Evolutionary conservation across 805 yeast genomes (phyloP), one percentile per base, ranked within the genome.

Genomic region (Sugiyamaella lignohabitans): DNA sequence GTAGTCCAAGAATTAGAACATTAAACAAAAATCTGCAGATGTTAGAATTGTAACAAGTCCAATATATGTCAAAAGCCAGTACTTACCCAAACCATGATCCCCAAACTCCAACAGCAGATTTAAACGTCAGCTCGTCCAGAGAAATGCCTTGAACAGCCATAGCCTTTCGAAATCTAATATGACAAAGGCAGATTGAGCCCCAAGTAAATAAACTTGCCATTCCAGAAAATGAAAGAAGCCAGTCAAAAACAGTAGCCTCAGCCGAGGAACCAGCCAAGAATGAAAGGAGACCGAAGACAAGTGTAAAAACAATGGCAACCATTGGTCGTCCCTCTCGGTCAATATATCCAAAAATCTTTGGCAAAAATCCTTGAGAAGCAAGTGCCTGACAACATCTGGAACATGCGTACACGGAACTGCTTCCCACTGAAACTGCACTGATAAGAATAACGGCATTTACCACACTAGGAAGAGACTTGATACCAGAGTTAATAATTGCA

Each of bases 221-320:
- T 50, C 89, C 88, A 36, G 86, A 79, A 34, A 85, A 64, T 16
- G 88, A 83, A 56, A 82, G 69, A 64, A 84, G 64, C 91, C 91
- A 84, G 54, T 71, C 70, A 67, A 85, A 84, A 27, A 82, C 81
- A 4, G 66, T 73, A 43, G 73, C 74, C 57, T 79, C 70, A 42
- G 75, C 66, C 6, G 72, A 64, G 35, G 82, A 74, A 4, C 84
- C 83, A 19, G 82, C 78, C 38, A 81, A 64, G 59, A 76, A 78
- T 40, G 79, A 74, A 30, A 78, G 59, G 23, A 74, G 60, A 23
- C 81, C 82, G 57, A 78, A 67, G 16, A 59, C 27, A 36, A 66
- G 55, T 11, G 73, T 64, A 17, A 70, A 49, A 0, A 56, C 50
- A 53, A 81, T 76, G 17, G 84, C 88, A 39, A 74, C 76, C 40